Evolutionary conservation across 106 monocot species (phyloP).

Genomic region (Dendrobium catenatum): DNA sequence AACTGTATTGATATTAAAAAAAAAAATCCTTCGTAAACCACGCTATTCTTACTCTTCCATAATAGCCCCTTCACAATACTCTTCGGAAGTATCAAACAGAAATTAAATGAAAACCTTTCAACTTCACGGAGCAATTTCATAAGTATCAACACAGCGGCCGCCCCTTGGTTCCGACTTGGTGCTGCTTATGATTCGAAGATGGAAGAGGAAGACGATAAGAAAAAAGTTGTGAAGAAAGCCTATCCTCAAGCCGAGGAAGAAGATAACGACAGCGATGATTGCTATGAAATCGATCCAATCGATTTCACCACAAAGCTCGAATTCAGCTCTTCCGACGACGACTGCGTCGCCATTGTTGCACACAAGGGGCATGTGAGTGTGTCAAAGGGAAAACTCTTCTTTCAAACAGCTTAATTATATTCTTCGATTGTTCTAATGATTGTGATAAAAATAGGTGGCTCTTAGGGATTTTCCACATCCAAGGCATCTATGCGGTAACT

Average conservation of each 20-base stretch:
- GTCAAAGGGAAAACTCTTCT: neutral
- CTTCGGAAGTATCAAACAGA: too few relatives aligned
- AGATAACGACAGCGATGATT: slow-evolving; percentile 4
- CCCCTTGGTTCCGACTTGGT: neutral
- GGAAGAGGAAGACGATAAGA: slow-evolving; percentile 9
- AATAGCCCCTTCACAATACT: too few relatives aligned
- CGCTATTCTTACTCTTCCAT: too few relatives aligned
- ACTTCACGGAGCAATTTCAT: too few relatives aligned
- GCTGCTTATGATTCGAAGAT: neutral
- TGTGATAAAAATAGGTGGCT: slow-evolving; percentile 20
- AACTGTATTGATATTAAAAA: too few relatives aligned
- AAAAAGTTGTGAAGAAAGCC: neutral
- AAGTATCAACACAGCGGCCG: neutral
- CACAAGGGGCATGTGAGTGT: neutral
- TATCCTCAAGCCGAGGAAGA: neutral
- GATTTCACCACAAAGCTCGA: neutral
- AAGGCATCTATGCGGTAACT: slow-evolving; percentile 44
- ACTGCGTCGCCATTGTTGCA: neutral
- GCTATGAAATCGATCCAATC: slow-evolving; percentile 10
- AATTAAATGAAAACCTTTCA: too few relatives aligned
- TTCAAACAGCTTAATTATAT: neutral
- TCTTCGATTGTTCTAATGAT: neutral
- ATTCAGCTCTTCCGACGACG: neutral
- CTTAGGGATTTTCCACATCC: slow-evolving; percentile 48
- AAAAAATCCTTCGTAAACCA: too few relatives aligned